Percentiles rank a stretch among this genome's conserved stretches.
Evolutionary conservation across 352 stramenopile species (phyloP).

Genomic region (Phytopythium delawarense): DNA sequence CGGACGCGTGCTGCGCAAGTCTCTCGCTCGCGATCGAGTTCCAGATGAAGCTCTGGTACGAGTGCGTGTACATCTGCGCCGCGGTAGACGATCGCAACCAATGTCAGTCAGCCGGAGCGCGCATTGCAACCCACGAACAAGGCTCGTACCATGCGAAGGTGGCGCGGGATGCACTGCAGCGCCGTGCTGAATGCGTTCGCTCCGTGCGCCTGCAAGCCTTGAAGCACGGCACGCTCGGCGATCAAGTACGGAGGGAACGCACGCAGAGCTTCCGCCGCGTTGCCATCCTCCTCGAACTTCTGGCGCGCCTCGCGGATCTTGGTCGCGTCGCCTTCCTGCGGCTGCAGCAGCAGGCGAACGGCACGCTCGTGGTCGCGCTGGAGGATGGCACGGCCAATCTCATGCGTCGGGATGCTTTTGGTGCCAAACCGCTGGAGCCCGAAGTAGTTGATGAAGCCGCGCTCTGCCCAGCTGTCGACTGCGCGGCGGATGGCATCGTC

Average conservation of each 20-base stretch:
- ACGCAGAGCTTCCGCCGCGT: constrained; percentile 51
- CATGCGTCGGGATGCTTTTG: constrained; percentile 81
- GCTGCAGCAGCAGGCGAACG: constrained; percentile 89
- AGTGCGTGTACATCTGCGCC: constrained; percentile 80
- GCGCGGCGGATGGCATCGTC: constrained; percentile 58
- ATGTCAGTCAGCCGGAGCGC: background rate
- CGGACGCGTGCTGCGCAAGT: constrained; percentile 65
- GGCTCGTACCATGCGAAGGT: constrained; percentile 69
- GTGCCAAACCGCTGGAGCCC: constrained; percentile 96
- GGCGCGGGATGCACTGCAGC: constrained; percentile 75
- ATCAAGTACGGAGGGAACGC: constrained; percentile 80
- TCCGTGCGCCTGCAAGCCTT: constrained; percentile 58
- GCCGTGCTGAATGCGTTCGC: constrained; percentile 51
- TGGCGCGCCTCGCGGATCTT: constrained; percentile 69
- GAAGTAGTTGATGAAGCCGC: constrained; percentile 98
- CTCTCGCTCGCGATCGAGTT: constrained; percentile 91
- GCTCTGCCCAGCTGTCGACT: constrained; percentile 61
- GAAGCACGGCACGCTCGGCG: constrained; percentile 63
- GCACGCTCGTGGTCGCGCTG: constrained; percentile 89
- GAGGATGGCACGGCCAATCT: constrained; percentile 92
- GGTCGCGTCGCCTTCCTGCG: constrained; percentile 69
- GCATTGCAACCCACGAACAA: background rate
- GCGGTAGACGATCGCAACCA: background rate
- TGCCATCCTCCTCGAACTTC: constrained; percentile 55
- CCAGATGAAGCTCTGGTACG: constrained; percentile 96